Base-by-base conservation (phyloP, 106 monocot species). In the Dendrobium chrysotoxum region DNA sequence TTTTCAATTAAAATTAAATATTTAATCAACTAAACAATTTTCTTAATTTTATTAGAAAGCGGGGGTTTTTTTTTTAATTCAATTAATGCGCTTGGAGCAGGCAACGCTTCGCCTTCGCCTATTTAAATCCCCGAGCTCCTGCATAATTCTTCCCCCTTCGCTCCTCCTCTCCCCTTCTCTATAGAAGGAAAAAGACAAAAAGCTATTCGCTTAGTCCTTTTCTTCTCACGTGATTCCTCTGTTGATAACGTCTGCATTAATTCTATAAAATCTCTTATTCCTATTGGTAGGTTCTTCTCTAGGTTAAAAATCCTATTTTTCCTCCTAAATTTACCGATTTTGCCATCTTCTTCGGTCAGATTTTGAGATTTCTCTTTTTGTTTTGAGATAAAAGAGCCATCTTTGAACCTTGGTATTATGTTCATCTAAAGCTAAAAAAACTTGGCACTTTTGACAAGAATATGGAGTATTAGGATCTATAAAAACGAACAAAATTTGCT, bases 61-160 rank as follows among this genome's bases (percentile, higher is more conserved):
- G n/a, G n/a, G n/a, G n/a, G n/a, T n/a, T n/a, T n/a, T n/a, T 35
- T 35, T 35, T 35, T 35, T 35, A 74, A 74, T 74, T 74, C 18
- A 41, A 74, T 40, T 74, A 74, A 42, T 40, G 7, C 0, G 40
- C 21, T 40, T 74, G 20, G 41, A 40, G 40, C 11, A 30, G 70
- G 40, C 47, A 70, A 53, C 77, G 55, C 50, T 28, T 78, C 50
- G n/a, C n/a, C 50, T 28, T 78, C 50, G 31, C 84, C 84, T 89
- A 86, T 84, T 79, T 84, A 89, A 84, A 74, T 72, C 79, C 17
- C 21, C 40, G 4, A 13, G 26, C 23, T 42, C 82, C 11, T 25
- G 17, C 13, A 31, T 79, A 28, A 66, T 11, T 41, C 15, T 65
- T 81, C 81, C 81, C 65, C 82, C 65, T 42, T 38, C 18, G 31